Conservation (phyloP, 352 stramenopile species). For the Peronospora destructor region DNA sequence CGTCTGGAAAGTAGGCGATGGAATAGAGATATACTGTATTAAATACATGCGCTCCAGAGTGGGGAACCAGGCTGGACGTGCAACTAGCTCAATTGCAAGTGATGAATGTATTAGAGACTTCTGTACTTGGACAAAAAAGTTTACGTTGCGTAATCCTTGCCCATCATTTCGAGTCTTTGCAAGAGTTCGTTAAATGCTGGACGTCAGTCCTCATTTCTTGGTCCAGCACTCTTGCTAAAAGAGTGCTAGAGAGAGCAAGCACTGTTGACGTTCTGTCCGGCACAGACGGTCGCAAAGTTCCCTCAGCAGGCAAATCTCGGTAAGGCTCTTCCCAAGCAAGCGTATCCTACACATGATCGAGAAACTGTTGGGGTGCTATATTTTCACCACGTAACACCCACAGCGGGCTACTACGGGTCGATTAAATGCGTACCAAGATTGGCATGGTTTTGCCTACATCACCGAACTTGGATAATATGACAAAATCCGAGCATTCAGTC, state of each 20-base stretch:
- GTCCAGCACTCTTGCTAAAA: too few species aligned
- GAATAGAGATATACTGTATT: slow-evolving; percentile 13
- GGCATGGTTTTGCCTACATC: slow-evolving; percentile 85
- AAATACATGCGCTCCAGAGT: slow-evolving; percentile 12
- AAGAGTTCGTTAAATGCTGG: too few species aligned
- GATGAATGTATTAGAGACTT: slow-evolving; percentile 11
- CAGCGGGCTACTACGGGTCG: slow-evolving; percentile 47
- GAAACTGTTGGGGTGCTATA: slow-evolving; percentile 78
- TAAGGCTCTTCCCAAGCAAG: slow-evolving; percentile 78
- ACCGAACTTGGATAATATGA: slow-evolving; percentile 65
- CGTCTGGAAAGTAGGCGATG: slow-evolving; percentile 3
- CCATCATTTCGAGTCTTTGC: too few species aligned
- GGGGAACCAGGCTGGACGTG: not conserved
- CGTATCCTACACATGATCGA: slow-evolving; percentile 88
- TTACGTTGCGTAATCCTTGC: too few species aligned
- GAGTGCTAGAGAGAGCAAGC: slow-evolving; percentile 26
- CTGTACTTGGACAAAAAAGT: slow-evolving; percentile 1
- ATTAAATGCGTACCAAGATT: slow-evolving; percentile 29
- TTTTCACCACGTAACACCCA: slow-evolving; percentile 81
- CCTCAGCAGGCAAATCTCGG: slow-evolving; percentile 53
- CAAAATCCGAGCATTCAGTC: slow-evolving; percentile 81
- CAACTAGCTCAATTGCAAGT: slow-evolving; percentile 3
- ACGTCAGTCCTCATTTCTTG: too few species aligned
- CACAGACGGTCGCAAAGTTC: slow-evolving; percentile 64
- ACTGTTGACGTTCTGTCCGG: slow-evolving; percentile 36